These are phyloP conservation scores for Malassezia psittaci DNA, from an alignment of 1,284 basidiomycete species.

Conservation along the genomic window DNA sequence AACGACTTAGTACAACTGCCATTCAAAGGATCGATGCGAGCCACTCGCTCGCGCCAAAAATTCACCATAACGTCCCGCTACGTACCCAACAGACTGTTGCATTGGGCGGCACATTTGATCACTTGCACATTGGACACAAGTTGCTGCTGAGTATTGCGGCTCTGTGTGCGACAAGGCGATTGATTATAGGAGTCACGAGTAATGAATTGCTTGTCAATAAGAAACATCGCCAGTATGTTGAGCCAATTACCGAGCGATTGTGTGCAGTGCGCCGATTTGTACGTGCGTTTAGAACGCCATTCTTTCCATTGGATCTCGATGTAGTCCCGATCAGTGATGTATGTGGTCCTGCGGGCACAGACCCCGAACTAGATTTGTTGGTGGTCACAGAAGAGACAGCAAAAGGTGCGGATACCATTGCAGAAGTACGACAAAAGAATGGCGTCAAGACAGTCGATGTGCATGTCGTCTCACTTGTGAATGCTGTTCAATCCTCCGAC, in stretches of 20 bases:
- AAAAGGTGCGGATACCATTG: conserved; percentile 34
- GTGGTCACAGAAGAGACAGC: conserved; percentile 43
- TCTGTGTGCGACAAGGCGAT: conserved; percentile 64
- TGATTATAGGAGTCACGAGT: conserved; percentile 78
- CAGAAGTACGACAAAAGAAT: conserved; percentile 25
- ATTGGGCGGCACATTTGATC: conserved; percentile 82
- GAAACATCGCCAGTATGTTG: conserved; percentile 60
- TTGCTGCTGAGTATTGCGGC: conserved; percentile 84
- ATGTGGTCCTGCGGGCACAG: conserved; percentile 39
- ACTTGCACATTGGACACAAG: conserved; percentile 93
- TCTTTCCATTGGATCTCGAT: conserved; percentile 20
- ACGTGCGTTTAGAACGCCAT: conserved; percentile 20
- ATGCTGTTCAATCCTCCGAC: conserved; percentile 28
- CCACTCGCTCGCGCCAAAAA: background rate
- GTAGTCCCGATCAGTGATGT: conserved; percentile 37
- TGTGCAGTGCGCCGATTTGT: conserved; percentile 33
- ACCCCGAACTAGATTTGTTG: conserved; percentile 29
- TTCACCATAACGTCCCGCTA: background rate
- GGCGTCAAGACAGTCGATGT: conserved; percentile 21
- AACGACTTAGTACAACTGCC: background rate
- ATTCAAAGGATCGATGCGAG: background rate
- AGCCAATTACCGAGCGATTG: conserved; percentile 54
- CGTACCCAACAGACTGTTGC: conserved; percentile 21
- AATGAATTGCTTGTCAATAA: conserved; percentile 68
- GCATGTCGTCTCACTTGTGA: conserved; percentile 36